Conservation (phyloP, 2,329 filamentous ascomycete species). For the Arthrobotrys pseudoclavata region DNA sequence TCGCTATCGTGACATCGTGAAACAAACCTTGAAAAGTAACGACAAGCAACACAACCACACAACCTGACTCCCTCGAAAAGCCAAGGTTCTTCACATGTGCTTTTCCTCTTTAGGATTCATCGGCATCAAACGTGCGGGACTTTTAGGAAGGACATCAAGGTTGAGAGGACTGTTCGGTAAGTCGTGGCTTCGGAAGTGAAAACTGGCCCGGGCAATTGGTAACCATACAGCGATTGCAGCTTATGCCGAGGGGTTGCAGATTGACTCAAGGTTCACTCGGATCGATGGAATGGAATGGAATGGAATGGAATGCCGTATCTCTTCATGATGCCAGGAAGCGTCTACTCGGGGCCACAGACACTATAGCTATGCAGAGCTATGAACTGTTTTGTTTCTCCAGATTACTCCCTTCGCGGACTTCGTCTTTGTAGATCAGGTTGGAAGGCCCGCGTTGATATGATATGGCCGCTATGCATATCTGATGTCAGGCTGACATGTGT, state of each 20-base stretch:
- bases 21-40: conserved; percentile 19
- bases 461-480: conserved; percentile 49
- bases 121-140: conserved; percentile 47
- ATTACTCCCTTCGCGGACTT: conserved; percentile 23
- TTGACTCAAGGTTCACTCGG: conserved; percentile 43
- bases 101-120: conserved; percentile 60
- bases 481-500: conserved; percentile 61
- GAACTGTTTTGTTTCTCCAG: conserved; percentile 4
- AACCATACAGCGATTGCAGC: conserved; percentile 50
- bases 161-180: conserved; percentile 30
- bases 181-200: conserved; percentile 57
- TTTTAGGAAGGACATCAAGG: conserved; percentile 57
- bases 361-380: background rate
- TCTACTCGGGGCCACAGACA: conserved; percentile 4
- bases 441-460: conserved; percentile 35
- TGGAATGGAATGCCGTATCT: conserved; percentile 28
- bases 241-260: conserved; percentile 38
- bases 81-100: conserved; percentile 53
- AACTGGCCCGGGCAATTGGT: conserved; percentile 51
- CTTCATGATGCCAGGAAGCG: conserved; percentile 40
- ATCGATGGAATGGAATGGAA: conserved; percentile 52
- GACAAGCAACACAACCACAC: conserved; percentile 42
- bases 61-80: conserved; percentile 3
- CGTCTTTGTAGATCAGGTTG: conserved; percentile 45
- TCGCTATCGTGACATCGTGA: conserved; percentile 37